These are phyloP conservation scores for Phoenix dactylifera DNA, from an alignment of 176 grass and related monocot genomes.

Conservation along the genomic window DNA sequence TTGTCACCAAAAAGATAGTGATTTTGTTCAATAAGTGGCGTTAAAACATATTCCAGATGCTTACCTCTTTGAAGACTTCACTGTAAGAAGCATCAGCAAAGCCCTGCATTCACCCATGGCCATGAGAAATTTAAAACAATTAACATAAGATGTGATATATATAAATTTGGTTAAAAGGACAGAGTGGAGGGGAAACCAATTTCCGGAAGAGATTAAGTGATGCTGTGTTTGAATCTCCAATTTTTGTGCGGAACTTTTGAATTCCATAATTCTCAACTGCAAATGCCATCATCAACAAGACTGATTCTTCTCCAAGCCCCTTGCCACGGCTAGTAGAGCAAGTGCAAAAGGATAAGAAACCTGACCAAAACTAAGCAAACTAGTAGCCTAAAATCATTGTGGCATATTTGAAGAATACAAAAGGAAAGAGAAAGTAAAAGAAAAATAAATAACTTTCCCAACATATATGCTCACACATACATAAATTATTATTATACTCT, in stretches of 20 bases:
- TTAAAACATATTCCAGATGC: not conserved
- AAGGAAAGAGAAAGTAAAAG: too few relatives aligned
- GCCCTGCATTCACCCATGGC: slow-evolving; percentile 38
- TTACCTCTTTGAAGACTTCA: slow-evolving; percentile 73
- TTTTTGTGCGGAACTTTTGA: slow-evolving; percentile 76
- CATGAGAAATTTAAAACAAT: slow-evolving; percentile 10
- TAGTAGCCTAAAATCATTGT: too few relatives aligned
- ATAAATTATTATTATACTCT: too few relatives aligned
- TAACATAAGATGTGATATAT: slow-evolving; percentile 3
- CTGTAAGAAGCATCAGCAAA: slow-evolving; percentile 70
- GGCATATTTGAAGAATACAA: too few relatives aligned
- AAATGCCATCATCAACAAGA: slow-evolving; percentile 82
- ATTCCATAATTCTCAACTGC: slow-evolving; percentile 53
- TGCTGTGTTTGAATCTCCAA: slow-evolving; percentile 67
- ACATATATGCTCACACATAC: too few relatives aligned
- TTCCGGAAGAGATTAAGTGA: slow-evolving; percentile 76
- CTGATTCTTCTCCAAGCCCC: slow-evolving; percentile 64
- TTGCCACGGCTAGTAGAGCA: slow-evolving; percentile 45
- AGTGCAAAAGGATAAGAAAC: too few relatives aligned
- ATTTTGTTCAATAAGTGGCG: not conserved
- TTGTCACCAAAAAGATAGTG: not conserved
- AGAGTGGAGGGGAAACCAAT: slow-evolving; percentile 34
- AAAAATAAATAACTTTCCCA: too few relatives aligned
- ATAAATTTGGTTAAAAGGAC: too few relatives aligned
- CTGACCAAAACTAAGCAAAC: too few relatives aligned